Conservation (phyloP, 768 basidiomycete genomes). For the Phylloporus arenicola region DNA sequence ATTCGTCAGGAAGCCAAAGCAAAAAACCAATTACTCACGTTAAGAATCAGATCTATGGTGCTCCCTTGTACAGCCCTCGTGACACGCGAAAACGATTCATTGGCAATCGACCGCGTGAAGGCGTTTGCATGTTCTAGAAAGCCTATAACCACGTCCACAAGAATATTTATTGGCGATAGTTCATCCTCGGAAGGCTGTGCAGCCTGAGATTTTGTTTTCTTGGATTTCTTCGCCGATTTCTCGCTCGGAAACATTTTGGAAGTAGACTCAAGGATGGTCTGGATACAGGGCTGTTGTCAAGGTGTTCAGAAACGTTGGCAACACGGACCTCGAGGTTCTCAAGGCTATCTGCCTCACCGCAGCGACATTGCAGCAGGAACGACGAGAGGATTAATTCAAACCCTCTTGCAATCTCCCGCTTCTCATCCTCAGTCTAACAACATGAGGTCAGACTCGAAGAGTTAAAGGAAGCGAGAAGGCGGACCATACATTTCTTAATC, state of each 20-base stretch:
- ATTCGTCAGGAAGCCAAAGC: not conserved
- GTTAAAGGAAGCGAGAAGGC: not conserved
- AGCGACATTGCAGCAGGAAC: constrained; percentile 67
- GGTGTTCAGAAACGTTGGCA: not conserved
- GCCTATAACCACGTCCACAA: constrained; percentile 88
- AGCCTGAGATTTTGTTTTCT: constrained; percentile 28
- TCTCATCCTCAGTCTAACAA: constrained; percentile 11
- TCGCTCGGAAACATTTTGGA: constrained; percentile 45
- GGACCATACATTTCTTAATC: constrained; percentile 41
- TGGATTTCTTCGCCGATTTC: constrained; percentile 38
- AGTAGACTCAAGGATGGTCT: constrained; percentile 61
- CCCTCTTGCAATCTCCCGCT: constrained; percentile 45
- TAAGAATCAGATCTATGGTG: constrained; percentile 75
- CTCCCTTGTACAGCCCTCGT: constrained; percentile 60
- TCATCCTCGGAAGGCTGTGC: constrained; percentile 19
- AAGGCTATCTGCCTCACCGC: constrained; percentile 53
- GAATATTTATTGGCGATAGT: constrained; percentile 69
- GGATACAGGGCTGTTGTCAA: not conserved
- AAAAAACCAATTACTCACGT: constrained; percentile 45
- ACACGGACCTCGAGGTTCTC: constrained; percentile 57
- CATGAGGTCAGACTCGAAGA: not conserved
- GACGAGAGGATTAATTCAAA: constrained; percentile 67
- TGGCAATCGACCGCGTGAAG: constrained; percentile 75
- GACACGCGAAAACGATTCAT: constrained; percentile 71
- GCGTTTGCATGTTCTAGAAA: constrained; percentile 79